Conservation (phyloP, 2,329 filamentous ascomycete species). For the Microdochium trichocladiopsis region DNA sequence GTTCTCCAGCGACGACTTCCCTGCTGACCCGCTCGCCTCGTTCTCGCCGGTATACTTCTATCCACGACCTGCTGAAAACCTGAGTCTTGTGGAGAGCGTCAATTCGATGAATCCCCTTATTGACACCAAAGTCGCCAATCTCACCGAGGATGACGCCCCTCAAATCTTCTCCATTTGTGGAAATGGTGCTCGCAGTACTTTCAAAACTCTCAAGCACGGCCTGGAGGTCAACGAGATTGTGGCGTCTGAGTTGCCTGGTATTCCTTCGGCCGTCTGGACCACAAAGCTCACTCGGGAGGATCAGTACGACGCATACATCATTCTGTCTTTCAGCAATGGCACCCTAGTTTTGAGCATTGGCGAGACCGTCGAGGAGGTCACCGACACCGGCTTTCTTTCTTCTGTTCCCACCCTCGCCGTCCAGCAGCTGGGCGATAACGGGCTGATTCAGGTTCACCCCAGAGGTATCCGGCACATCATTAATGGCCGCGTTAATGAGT, state of each 20-base stretch:
- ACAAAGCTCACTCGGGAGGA: constrained; percentile 78
- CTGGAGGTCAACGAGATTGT: constrained; percentile 91
- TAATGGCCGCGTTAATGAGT: constrained; percentile 76
- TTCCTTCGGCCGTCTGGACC: constrained; percentile 92
- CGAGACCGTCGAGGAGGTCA: constrained; percentile 93
- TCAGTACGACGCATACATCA: constrained; percentile 87
- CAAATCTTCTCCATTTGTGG: constrained; percentile 95
- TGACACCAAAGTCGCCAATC: constrained; percentile 85
- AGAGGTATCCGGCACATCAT: constrained; percentile 90
- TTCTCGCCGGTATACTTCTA: constrained; percentile 82
- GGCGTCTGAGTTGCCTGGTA: constrained; percentile 82
- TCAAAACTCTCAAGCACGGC: constrained; percentile 88
- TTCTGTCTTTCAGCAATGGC: constrained; percentile 85
- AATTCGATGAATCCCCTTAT: constrained; percentile 86
- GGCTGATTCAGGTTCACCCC: constrained; percentile 91
- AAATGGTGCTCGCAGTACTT: constrained; percentile 79
- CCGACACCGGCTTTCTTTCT: constrained; percentile 85
- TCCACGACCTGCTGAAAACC: constrained; percentile 70
- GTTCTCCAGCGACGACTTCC: constrained; percentile 76
- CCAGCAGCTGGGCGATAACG: constrained; percentile 89
- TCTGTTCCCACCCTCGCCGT: constrained; percentile 86
- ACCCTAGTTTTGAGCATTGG: constrained; percentile 93
- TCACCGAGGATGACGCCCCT: constrained; percentile 87
- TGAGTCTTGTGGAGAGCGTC: constrained; percentile 78
- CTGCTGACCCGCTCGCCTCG: constrained; percentile 63